Evolutionary conservation across 2,329 filamentous ascomycete species (phyloP).

Genomic region (Pseudogymnoascus sp.): DNA sequence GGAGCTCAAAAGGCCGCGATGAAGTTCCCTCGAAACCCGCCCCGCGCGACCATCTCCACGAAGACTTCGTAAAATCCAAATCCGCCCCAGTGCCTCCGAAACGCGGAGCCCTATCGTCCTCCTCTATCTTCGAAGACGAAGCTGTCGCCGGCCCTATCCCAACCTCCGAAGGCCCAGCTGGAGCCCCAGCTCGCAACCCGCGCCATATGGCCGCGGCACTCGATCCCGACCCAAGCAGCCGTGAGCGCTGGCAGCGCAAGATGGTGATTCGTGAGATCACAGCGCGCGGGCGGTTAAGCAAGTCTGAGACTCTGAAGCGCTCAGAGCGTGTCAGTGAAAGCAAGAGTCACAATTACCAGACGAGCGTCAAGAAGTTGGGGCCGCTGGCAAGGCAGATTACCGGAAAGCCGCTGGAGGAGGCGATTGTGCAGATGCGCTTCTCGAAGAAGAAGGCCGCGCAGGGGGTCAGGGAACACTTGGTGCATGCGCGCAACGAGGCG

Average conservation of each 20-base stretch:
- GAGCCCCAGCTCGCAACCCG: constrained; percentile 32
- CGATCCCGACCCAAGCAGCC: constrained; percentile 66
- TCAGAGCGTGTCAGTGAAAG: constrained; percentile 46
- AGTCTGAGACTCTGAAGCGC: constrained; percentile 58
- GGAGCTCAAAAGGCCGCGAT: constrained; percentile 5
- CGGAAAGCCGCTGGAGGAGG: constrained; percentile 90
- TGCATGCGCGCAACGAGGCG: constrained; percentile 73
- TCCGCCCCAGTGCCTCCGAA: constrained; percentile 30
- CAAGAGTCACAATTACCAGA: constrained; percentile 68
- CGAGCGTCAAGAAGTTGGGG: constrained; percentile 84
- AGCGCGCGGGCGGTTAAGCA: constrained; percentile 57
- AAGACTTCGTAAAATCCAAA: constrained; percentile 42
- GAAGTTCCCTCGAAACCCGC: constrained; percentile 22
- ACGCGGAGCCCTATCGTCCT: constrained; percentile 37
- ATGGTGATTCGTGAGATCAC: constrained; percentile 72
- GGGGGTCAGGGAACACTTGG: constrained; percentile 70
- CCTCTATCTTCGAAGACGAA: constrained; percentile 45
- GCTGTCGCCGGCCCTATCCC: constrained; percentile 24
- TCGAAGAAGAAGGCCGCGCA: constrained; percentile 86
- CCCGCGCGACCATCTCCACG: constrained; percentile 50
- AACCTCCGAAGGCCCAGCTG: neutral
- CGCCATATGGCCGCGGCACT: constrained; percentile 53
- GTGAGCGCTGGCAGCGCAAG: constrained; percentile 71
- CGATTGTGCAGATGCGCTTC: constrained; percentile 89
- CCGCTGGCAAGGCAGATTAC: constrained; percentile 80